Base-by-base conservation (phyloP, 768 basidiomycete genomes). In the Psilocybe cyanescens region DNA sequence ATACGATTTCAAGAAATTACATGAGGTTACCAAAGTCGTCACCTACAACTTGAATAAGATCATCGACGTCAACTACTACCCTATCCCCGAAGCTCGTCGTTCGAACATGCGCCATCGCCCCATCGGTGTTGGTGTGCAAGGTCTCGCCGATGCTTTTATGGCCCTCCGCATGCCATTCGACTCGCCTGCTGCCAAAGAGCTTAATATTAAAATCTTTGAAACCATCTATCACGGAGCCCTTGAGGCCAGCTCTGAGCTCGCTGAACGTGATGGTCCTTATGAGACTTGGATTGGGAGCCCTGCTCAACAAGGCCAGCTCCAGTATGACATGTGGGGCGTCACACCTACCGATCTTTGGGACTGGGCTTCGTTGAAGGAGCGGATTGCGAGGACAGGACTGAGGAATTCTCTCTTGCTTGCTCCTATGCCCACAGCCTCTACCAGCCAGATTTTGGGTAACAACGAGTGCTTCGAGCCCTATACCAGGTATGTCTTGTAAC, bases 401-500 rank as follows among this genome's bases (percentile, higher is more conserved):
- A 79, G 95, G 64, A 99, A 99, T 79, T 96, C 97, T 31, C 80
- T 98, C 16, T 80, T 98, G 11, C 78, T 93, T 62, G 89, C 97
- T 0, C 97, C 97, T n/a, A 99, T 99, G 97, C 97, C 97, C 1
- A 99, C 97, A 33, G 97, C 97, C 1, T 97, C 95, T 24, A 99
- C 97, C 2, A 95, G 92, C 75, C 97, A 99, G 78, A 99, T 99
- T 69, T 83, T 99, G 54, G 97, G 97, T 46, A 92, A 92, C 82
- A 99, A 99, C 75, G 97, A 99, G 70, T 99, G 97, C 77, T 99
- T 99, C 75, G 97, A 99, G 78, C 95, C 97, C 1, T 99, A 99
- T 76, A 99, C 97, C 0, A 93, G 89, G 90, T 91, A 65, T 49
- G 82, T 72, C 12, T n/a, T 41, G 17, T 37, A 0, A 31, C 28